A percentile compares a stretch with the other conserved stretches of the same genome.
Evolutionary conservation across 2,329 filamentous ascomycete genomes (phyloP).

Genomic region (Dothideomycetes sp.): DNA sequence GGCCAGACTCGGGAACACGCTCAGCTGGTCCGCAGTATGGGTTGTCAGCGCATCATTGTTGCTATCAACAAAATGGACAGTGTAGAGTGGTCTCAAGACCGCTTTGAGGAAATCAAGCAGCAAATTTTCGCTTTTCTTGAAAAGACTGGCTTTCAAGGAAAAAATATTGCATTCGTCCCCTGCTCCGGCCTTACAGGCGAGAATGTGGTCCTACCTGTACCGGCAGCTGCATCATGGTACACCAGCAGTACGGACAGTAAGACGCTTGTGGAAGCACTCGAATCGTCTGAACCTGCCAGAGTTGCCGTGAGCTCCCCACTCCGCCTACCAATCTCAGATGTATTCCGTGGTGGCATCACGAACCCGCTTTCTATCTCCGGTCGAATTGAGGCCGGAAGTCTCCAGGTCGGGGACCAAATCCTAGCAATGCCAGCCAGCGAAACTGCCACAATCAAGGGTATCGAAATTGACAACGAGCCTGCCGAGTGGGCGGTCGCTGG

Average conservation of each 20-base stretch:
- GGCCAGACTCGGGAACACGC: conserved; percentile 94
- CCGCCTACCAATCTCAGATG: conserved; percentile 76
- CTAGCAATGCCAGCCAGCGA: conserved; percentile 73
- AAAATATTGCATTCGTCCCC: conserved; percentile 77
- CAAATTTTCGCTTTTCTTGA: conserved; percentile 76
- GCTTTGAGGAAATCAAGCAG: conserved; percentile 75
- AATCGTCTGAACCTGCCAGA: conserved; percentile 63
- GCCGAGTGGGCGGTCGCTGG: conserved; percentile 88
- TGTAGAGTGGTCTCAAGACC: conserved; percentile 67
- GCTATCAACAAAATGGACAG: conserved; percentile 94
- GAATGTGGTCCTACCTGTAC: conserved; percentile 59
- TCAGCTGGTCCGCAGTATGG: conserved; percentile 78
- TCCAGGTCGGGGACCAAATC: conserved; percentile 76
- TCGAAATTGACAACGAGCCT: conserved; percentile 63
- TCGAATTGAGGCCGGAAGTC: conserved; percentile 68
- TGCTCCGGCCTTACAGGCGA: conserved; percentile 83
- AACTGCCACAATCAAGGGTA: conserved; percentile 66
- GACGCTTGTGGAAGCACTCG: conserved; percentile 74
- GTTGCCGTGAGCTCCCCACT: conserved; percentile 63
- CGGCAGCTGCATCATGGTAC: conserved; percentile 59
- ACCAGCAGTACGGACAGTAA: conserved; percentile 37
- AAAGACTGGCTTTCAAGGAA: conserved; percentile 68
- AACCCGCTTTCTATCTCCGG: conserved; percentile 80
- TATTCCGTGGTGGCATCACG: conserved; percentile 68
- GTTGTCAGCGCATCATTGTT: conserved; percentile 76